Percentiles rank a stretch among this genome's conserved stretches.
Evolutionary conservation across 345 rosid species (phyloP).

Genomic region (Raphanus raphanistrum): DNA sequence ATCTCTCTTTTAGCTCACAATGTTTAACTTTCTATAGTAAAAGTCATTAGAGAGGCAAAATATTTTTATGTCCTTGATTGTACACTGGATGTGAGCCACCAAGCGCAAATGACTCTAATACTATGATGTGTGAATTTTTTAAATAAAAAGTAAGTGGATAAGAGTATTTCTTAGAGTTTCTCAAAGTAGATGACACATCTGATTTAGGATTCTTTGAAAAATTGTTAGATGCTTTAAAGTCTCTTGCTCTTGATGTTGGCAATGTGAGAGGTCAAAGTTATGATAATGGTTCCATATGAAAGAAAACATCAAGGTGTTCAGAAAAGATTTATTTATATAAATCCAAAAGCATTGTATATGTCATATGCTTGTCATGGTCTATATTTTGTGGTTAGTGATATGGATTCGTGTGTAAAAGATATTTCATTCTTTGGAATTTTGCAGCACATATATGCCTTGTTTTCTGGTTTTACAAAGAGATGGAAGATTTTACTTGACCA

Average conservation of each 20-base stretch:
- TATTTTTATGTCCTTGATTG: background rate
- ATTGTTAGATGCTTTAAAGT: background rate
- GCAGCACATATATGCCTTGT: background rate
- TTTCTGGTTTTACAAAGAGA: background rate
- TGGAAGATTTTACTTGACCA: background rate
- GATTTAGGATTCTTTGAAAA: background rate
- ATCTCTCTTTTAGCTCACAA: background rate
- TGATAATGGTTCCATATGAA: conserved; percentile 7
- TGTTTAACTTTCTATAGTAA: background rate
- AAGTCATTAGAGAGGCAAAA: background rate
- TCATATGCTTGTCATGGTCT: background rate
- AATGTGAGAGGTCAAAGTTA: background rate
- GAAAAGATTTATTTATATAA: background rate
- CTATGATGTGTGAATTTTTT: no score
- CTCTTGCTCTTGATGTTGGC: background rate
- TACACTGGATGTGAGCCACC: no score
- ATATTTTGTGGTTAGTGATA: no score
- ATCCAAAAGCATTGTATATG: background rate
- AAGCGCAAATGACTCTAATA: no score
- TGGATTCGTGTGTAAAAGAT: no score
- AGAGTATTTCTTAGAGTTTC: background rate
- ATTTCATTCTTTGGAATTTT: no score
- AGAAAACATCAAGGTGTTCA: conserved; percentile 8
- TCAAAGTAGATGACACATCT: background rate
- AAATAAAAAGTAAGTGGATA: background rate